Conservation (phyloP, 305 asterid species). For the Fraxinus baroniana region DNA sequence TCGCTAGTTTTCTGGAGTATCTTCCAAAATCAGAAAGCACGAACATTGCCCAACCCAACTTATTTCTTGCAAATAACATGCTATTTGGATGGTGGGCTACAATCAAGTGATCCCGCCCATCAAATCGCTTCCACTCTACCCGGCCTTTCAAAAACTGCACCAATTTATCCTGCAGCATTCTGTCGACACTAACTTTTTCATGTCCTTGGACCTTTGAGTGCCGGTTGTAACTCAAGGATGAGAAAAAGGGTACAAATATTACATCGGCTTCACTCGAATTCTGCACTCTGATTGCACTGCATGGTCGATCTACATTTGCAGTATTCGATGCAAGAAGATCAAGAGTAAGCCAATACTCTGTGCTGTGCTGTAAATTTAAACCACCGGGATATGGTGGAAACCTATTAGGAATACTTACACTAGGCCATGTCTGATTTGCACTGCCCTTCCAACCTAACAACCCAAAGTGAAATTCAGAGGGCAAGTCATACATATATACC, state of each 20-base stretch:
- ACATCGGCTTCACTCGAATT: conserved; percentile 60
- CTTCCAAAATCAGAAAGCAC: conserved; percentile 89
- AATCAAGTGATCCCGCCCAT: conserved; percentile 73
- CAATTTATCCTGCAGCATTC: conserved; percentile 59
- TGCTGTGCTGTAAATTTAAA: conserved; percentile 72
- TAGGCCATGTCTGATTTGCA: conserved; percentile 66
- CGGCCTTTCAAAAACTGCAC: conserved; percentile 47
- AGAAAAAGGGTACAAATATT: conserved; percentile 72
- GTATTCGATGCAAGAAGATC: conserved; percentile 65
- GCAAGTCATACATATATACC: conserved; percentile 77
- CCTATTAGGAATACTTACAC: conserved; percentile 26
- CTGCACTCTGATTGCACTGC: conserved; percentile 57
- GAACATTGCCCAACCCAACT: conserved; percentile 61
- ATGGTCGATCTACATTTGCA: conserved; percentile 49
- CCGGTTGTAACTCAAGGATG: conserved; percentile 82
- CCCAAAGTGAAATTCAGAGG: conserved; percentile 81
- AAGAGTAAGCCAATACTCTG: conserved; percentile 86
- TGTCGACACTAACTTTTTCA: conserved; percentile 40
- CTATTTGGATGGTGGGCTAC: conserved; percentile 93
- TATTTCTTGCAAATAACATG: conserved; percentile 62
- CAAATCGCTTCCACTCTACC: conserved; percentile 61
- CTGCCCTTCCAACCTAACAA: conserved; percentile 59
- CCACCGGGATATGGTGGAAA: conserved; percentile 87
- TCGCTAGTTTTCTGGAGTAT: conserved; percentile 59
- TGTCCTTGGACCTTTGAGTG: conserved; percentile 47